Evolutionary conservation across 139 green algal species (phyloP).

Genomic region (Nannochloris sp.): DNA sequence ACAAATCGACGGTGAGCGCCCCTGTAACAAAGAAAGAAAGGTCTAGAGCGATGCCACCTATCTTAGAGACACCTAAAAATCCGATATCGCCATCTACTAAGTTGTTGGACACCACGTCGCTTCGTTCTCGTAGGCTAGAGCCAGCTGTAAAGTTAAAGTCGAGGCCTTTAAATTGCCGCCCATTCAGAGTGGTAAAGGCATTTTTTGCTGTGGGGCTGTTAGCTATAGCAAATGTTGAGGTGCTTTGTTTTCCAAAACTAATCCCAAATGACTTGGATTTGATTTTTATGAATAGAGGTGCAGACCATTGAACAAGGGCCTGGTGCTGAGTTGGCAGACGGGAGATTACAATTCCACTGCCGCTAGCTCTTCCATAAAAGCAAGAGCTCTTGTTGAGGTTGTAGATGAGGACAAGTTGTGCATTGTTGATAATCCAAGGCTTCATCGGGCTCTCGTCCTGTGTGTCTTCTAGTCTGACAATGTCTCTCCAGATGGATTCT

Average conservation of each 20-base stretch:
- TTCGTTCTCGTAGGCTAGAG: background rate
- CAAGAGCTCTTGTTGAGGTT: background rate
- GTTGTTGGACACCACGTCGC: background rate
- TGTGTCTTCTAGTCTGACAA: too few species aligned
- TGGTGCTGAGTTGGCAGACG: conserved; percentile 12
- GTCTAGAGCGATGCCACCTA: too few species aligned
- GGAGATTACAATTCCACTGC: background rate
- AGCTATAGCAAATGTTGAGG: conserved; percentile 15
- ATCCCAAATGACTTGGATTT: conserved; percentile 4
- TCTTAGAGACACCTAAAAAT: too few species aligned
- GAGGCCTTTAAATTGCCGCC: background rate
- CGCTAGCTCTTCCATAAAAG: background rate
- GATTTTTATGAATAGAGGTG: conserved; percentile 19
- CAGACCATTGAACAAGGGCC: conserved; percentile 12
- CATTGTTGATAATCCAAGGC: conserved; percentile 1
- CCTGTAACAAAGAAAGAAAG: too few species aligned
- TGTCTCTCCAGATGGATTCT: too few species aligned
- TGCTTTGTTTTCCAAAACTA: conserved; percentile 1
- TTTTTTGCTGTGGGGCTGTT: conserved; percentile 2
- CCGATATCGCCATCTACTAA: too few species aligned
- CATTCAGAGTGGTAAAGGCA: background rate
- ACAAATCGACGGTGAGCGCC: background rate
- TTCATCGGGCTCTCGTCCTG: conserved; percentile 1
- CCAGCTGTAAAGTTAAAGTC: conserved; percentile 16
- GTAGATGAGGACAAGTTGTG: background rate